Evolutionary conservation across 805 yeast species (phyloP), one percentile per base, ranked within the genome.

Genomic region (Lachancea sp.): DNA sequence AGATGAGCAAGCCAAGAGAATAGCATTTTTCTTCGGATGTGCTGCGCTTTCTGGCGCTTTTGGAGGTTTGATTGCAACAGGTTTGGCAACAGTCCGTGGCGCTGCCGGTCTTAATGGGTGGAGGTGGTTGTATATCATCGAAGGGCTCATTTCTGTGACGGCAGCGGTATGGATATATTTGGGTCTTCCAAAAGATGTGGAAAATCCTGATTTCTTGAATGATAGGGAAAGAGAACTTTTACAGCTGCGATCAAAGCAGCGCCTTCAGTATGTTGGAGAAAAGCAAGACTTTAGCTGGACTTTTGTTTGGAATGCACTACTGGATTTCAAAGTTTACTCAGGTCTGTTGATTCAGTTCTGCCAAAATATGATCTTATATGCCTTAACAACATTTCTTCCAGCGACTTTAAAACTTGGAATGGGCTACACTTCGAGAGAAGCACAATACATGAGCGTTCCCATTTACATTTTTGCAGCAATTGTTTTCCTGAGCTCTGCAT

Each of bases 301-400:
- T 10, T 69, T 63, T 40, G 60, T 68, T 11, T 38, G 34, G 19
- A 56, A 63, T 37, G 70, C 73, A 1, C 47, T 70, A 27, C 49
- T 40, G 29, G 77, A 73, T 46, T 60, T 65, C 37, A 67, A 68
- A 47, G 60, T 68, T 22, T 57, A 62, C 40, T 46, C 63, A 17
- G 60, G 68, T 25, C 61, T 65, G 42, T 45, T 58, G n/a, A 68
- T 69, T 49, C 75, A 72, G 52, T 72, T 74, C 52, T 71, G 76
- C 56, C 69, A 59, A 39, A 74, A 72, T 52, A 49, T 65, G 12
- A 58, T 68, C 7, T 54, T 70, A 29, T 74, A 71, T 50, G 77
- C 77, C 10, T 69, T 65, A 44, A 56, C 67, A 1, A 67, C 71
- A 1, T 72, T 71, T 45, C 55, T 70, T 39, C 74, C 76, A 9